Conservation (phyloP, 306 rosid species). For the Malus fusca region DNA sequence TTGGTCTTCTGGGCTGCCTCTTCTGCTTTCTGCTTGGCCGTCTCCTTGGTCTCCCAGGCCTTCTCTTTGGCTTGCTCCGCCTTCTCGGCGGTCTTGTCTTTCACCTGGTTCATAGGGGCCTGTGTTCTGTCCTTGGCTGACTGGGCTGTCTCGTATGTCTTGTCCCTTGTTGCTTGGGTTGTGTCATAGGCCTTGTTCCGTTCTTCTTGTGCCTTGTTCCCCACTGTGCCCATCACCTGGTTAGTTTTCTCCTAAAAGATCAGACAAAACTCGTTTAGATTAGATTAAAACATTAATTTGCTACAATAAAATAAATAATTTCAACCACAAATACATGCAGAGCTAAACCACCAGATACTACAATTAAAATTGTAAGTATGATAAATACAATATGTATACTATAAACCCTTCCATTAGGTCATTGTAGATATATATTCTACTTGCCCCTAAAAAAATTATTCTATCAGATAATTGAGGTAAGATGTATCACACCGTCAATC, state of each 20-base stretch:
- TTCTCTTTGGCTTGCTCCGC: conserved; percentile 8
- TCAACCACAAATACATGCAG: neutral
- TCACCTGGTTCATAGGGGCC: neutral
- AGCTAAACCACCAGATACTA: neutral
- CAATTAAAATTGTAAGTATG: neutral
- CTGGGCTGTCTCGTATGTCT: conserved; percentile 19
- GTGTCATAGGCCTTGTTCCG: conserved; percentile 15
- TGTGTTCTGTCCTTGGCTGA: conserved; percentile 13
- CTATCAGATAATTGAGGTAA: no score
- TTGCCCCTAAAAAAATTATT: no score
- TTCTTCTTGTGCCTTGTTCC: conserved; percentile 31
- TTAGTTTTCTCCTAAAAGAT: conserved; percentile 32
- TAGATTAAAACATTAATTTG: no score
- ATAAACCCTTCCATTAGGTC: no score
- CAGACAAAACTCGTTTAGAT: neutral
- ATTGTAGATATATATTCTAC: no score
- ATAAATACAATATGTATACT: neutral
- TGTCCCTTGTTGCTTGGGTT: conserved; percentile 26
- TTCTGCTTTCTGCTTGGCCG: neutral
- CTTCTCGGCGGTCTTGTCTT: conserved; percentile 7
- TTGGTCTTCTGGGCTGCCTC: neutral
- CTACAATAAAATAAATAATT: no score
- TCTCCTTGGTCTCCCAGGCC: conserved; percentile 8
- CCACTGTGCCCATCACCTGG: conserved; percentile 30
- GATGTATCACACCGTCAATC: no score